A percentile compares a stretch with the other conserved stretches of the same genome.
Conservation (phyloP, 2,329 filamentous ascomycete genomes). For the Ophiostoma triangulosporum region DNA sequence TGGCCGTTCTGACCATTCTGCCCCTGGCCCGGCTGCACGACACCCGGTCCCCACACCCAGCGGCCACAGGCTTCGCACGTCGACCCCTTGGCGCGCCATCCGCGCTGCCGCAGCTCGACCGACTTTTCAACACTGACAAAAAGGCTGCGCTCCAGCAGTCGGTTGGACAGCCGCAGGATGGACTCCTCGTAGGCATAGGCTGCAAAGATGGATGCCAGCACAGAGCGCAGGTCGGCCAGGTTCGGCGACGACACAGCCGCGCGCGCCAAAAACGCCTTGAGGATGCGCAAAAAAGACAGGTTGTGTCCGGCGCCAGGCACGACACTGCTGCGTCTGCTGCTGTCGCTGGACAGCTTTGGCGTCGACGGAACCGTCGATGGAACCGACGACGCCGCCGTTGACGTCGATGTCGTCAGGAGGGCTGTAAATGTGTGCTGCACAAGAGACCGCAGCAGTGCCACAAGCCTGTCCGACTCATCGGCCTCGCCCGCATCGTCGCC, state of each 20-base stretch:
- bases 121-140: constrained; percentile 72
- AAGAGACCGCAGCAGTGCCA: constrained; percentile 56
- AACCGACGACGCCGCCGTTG: background rate
- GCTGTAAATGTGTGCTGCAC: constrained; percentile 89
- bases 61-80: constrained; percentile 76
- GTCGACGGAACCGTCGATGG: background rate
- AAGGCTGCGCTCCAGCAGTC: constrained; percentile 75
- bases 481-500: constrained; percentile 16
- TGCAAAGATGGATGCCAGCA: constrained; percentile 80
- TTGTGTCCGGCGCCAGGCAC: constrained; percentile 29
- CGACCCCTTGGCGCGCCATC: constrained; percentile 79
- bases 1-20: background rate
- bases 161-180: constrained; percentile 71
- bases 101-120: constrained; percentile 60
- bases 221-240: constrained; percentile 70
- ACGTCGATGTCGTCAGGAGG: constrained; percentile 43
- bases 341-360: background rate
- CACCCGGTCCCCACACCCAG: constrained; percentile 79
- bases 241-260: constrained; percentile 74
- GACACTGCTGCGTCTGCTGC: constrained; percentile 19
- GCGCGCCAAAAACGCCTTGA: constrained; percentile 75
- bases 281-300: constrained; percentile 75
- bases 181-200: constrained; percentile 93
- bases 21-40: constrained; percentile 37
- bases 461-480: constrained; percentile 43